Conservation (phyloP, 1,284 basidiomycete species). For the Coniferiporia sulphurascens region DNA sequence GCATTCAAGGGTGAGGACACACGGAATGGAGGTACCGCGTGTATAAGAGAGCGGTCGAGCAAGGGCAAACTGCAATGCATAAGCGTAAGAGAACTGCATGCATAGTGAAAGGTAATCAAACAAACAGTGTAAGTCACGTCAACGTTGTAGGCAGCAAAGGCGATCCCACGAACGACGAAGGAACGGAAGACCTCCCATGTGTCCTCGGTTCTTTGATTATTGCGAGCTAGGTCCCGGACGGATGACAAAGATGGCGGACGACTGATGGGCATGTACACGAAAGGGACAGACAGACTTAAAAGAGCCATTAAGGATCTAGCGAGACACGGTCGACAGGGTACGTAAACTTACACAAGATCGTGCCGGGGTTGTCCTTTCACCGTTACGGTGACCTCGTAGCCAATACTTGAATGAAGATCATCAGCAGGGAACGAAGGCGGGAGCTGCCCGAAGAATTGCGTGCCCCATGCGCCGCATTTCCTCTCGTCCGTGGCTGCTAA, state of each 20-base stretch:
- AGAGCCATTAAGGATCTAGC: not conserved
- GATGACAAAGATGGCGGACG: conserved; percentile 2
- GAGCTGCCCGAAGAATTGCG: not conserved
- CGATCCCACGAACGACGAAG: conserved; percentile 6
- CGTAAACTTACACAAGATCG: not conserved
- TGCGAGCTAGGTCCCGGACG: not conserved
- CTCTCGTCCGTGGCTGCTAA: not conserved
- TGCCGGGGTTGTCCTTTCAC: not conserved
- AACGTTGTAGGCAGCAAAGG: conserved; percentile 2
- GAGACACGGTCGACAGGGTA: too few relatives aligned
- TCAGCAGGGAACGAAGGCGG: conserved; percentile 1
- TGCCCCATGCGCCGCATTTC: not conserved
- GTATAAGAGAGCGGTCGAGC: conserved; percentile 12
- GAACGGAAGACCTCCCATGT: conserved; percentile 6
- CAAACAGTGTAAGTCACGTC: conserved; percentile 9
- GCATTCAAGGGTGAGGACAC: conserved; percentile 5
- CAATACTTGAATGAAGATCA: not conserved
- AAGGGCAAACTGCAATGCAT: conserved; percentile 7
- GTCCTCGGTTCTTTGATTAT: conserved; percentile 3
- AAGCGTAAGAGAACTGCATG: not conserved
- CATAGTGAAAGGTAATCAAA: not conserved
- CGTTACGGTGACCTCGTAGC: conserved; percentile 1
- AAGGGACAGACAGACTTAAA: conserved; percentile 4
- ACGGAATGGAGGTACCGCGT: conserved; percentile 9
- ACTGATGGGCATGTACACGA: conserved; percentile 1